phyloP scores from a whole-genome alignment of 2,329 filamentous ascomycete species.

The Diaporthe citri region DNA sequence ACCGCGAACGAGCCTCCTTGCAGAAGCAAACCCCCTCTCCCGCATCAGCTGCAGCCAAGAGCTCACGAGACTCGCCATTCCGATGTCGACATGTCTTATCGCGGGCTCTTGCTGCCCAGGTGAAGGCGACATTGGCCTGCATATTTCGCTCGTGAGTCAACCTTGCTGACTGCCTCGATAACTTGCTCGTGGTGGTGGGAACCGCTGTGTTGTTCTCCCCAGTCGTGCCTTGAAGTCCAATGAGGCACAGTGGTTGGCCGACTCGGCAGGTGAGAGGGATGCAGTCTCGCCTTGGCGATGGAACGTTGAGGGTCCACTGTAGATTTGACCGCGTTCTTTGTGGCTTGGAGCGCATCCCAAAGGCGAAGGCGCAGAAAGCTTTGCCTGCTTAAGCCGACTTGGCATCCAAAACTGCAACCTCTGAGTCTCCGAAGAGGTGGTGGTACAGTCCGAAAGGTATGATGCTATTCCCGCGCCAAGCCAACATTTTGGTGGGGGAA shows the following conservation, averaged over 20 bases:
- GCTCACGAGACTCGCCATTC: conserved; percentile 25
- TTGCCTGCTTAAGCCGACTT: conserved; percentile 20
- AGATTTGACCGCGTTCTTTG: conserved; percentile 8
- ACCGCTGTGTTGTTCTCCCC: conserved; percentile 16
- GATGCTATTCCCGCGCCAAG: conserved; percentile 29
- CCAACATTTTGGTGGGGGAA: neutral
- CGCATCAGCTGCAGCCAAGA: conserved; percentile 21
- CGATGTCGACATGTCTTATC: conserved; percentile 31
- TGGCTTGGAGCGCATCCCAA: neutral
- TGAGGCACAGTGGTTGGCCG: conserved; percentile 11
- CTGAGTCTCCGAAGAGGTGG: neutral
- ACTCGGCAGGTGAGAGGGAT: conserved; percentile 10
- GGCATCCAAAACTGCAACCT: conserved; percentile 9
- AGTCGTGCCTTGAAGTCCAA: conserved; percentile 25
- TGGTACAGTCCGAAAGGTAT: neutral
- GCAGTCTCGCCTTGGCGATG: conserved; percentile 25
- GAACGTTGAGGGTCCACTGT: conserved; percentile 18
- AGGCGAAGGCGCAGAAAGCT: conserved; percentile 22
- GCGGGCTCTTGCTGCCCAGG: neutral
- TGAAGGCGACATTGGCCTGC: conserved; percentile 26
- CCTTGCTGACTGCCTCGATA: conserved; percentile 30
- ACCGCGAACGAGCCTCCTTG: neutral
- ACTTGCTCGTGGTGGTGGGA: conserved; percentile 27
- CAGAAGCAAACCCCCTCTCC: conserved; percentile 13
- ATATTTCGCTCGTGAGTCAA: conserved; percentile 27